Base-by-base conservation (phyloP, 805 yeast genomes). In the Tetrapisispora taiwanensis region DNA sequence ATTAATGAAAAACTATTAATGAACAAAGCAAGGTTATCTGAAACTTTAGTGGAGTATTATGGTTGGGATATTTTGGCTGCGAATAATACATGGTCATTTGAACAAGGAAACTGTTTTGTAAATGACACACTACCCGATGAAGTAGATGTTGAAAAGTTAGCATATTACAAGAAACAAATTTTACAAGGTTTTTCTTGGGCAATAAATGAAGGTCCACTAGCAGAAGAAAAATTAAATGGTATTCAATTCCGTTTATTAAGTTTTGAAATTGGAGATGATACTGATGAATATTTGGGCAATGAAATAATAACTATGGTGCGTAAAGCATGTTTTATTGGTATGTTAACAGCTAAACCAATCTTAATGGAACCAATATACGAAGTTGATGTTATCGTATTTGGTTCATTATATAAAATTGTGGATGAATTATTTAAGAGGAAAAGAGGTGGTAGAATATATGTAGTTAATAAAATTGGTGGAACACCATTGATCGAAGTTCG, bases 11-110 rank as follows among this genome's bases (percentile, higher is more conserved):
- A 82, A 0, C 62, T 61, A 15, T 54, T 76, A 7, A 57, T 46
- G 15, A 43, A 50, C 19, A 57, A 60, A 57, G 71, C 76, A 1
- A 56, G 66, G 24, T 59, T 83, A 1, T 71, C 84, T 3, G 79
- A 76, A 50, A 59, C 65, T 13, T 69, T 88, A 43, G 72, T 79
- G 47, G 68, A 67, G 0, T 67, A 72, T 13, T 81, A 80, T 58
- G 74, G 72, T 0, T 88, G 95, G 95, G 97, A 89, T 61, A 71
- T 89, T 0, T 67, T 88, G 17, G 83, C 88, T 0, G 80, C 95
- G 0, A 70, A 95, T 51, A 81, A 92, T 0, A 65, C 87, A 4
- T 85, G 95, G 95, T 61, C 78, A 7, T 77, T 85, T 56, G 84
- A 86, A 1, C 79, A 87, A 0, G 74, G 89, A 0, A 80, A 78